Conservation (phyloP, 2,329 filamentous ascomycete species). For the Penicillium griseofulvum region DNA sequence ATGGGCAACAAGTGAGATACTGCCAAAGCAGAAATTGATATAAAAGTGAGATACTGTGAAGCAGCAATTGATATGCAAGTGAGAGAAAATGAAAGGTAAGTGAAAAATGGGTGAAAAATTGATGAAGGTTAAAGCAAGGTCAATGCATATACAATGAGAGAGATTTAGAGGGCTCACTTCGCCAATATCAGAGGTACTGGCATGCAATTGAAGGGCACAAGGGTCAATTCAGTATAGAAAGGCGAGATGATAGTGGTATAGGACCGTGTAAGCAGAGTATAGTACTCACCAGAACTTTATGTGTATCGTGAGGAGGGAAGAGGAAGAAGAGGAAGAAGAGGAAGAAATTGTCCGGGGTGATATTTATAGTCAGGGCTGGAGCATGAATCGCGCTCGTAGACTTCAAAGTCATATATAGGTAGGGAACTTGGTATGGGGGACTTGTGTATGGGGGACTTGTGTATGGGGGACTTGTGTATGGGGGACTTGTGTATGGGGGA, state of each 20-base stretch:
- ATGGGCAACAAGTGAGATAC: background rate
- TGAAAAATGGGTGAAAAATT: background rate
- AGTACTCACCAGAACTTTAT: background rate
- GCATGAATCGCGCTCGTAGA: background rate
- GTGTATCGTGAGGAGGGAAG: background rate
- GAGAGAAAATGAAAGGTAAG: background rate
- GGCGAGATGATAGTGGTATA: background rate
- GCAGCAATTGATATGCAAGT: background rate
- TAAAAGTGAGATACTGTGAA: no score
- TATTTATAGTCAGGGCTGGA: background rate
- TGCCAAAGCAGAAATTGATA: no score
- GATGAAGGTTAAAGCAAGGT: background rate
- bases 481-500: background rate
- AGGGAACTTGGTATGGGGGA: background rate
- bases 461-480: no score
- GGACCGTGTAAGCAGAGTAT: background rate
- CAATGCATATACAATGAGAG: background rate
- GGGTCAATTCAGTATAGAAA: background rate
- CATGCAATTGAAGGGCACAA: background rate
- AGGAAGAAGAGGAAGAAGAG: background rate
- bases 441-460: no score
- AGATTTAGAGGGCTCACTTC: background rate
- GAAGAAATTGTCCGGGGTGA: no score
- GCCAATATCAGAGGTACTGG: background rate
- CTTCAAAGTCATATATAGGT: background rate